Evolutionary conservation across 2,329 filamentous ascomycete genomes (phyloP).

Genomic region (Mariannaea sp.): DNA sequence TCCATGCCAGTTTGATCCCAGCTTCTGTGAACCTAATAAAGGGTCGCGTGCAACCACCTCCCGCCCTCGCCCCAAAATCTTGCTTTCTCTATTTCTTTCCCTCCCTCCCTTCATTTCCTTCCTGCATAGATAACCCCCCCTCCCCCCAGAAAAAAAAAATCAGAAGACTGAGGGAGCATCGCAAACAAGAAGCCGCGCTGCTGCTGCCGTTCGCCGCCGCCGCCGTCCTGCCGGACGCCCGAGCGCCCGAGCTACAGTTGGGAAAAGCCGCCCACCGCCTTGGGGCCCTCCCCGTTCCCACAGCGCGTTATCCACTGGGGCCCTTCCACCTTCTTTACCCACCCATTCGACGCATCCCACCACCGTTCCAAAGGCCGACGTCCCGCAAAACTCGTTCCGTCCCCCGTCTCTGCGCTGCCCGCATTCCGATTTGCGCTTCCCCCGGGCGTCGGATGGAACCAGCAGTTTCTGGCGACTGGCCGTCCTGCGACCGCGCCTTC

Average conservation of each 20-base stretch:
- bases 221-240: conserved; percentile 37
- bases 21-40: conserved; percentile 4
- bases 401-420: conserved; percentile 30
- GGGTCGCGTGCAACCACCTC: too few relatives aligned
- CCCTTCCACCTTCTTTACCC: conserved; percentile 23
- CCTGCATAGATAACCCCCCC: not conserved
- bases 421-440: conserved; percentile 27
- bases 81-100: not conserved
- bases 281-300: too few relatives aligned
- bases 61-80: too few relatives aligned
- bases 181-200: conserved; percentile 1
- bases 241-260: conserved; percentile 36
- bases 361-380: conserved; percentile 22
- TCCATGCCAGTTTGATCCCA: too few relatives aligned
- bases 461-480: conserved; percentile 33
- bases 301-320: not conserved
- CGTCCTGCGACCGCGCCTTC: conserved; percentile 37
- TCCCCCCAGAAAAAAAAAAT: too few relatives aligned
- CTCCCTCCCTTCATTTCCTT: not conserved
- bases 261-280: conserved; percentile 30
- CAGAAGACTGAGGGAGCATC: not conserved
- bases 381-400: conserved; percentile 29
- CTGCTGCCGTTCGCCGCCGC: conserved; percentile 29
- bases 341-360: conserved; percentile 23
- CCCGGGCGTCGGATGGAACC: conserved; percentile 37